These are phyloP conservation scores for Calamus simplicifolius DNA, from an alignment of 176 grass and related monocot species.

Conservation along the genomic window DNA sequence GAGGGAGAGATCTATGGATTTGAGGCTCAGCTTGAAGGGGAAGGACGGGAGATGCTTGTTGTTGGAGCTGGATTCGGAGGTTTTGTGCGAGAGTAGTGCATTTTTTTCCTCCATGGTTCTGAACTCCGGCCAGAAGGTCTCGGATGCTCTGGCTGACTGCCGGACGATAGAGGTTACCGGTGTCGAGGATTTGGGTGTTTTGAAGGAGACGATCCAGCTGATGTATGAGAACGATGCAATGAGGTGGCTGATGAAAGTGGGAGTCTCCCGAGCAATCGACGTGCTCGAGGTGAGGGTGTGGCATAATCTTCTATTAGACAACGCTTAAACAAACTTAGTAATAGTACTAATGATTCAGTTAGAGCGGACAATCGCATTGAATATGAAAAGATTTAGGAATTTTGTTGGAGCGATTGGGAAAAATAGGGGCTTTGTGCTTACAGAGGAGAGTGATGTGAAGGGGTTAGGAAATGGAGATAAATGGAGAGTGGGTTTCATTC, in stretches of 20 bases:
- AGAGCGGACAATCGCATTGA: too few species aligned
- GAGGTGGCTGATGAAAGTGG: constrained; percentile 46
- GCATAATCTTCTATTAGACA: too few species aligned
- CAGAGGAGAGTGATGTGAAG: too few species aligned
- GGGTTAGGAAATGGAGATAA: too few species aligned
- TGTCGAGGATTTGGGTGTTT: constrained; percentile 66
- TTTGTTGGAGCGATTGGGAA: too few species aligned
- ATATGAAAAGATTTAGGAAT: too few species aligned
- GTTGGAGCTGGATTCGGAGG: constrained; percentile 65
- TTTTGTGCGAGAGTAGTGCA: constrained; percentile 49
- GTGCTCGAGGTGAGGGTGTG: constrained; percentile 60
- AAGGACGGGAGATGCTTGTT: constrained; percentile 47
- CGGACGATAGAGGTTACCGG: constrained; percentile 48
- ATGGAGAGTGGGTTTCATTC: too few species aligned
- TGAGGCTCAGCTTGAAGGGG: constrained; percentile 53
- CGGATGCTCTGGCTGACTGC: constrained; percentile 9
- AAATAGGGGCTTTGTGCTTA: too few species aligned
- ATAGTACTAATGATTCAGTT: too few species aligned
- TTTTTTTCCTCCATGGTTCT: constrained; percentile 64
- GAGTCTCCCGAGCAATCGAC: constrained; percentile 51
- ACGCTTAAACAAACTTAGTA: too few species aligned
- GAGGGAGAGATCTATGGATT: constrained; percentile 32
- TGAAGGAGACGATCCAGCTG: constrained; percentile 63
- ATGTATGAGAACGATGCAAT: constrained; percentile 50
- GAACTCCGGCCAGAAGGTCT: constrained; percentile 5